phyloP scores from a whole-genome alignment of 495 filamentous ascomycete species.

The Xylaria intraflava region DNA sequence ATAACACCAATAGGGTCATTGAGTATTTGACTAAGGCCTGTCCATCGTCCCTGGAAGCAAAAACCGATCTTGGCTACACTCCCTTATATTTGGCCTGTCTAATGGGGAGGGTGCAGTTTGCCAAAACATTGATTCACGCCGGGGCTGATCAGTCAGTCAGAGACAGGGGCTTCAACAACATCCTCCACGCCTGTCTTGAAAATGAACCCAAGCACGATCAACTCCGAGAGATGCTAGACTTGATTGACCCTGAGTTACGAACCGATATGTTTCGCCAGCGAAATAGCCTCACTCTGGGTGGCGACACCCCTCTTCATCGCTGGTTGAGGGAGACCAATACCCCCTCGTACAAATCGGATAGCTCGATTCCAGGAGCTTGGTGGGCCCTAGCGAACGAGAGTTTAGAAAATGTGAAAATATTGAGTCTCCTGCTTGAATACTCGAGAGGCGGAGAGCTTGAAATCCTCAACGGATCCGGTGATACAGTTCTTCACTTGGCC shows the following conservation, averaged over 20 bases:
- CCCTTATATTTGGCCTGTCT: conserved; percentile 55
- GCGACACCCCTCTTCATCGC: conserved; percentile 35
- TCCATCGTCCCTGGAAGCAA: conserved; percentile 53
- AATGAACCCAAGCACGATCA: conserved; percentile 18
- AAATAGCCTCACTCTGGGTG: conserved; percentile 26
- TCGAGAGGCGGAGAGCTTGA: conserved; percentile 49
- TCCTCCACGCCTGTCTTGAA: conserved; percentile 51
- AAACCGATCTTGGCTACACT: conserved; percentile 48
- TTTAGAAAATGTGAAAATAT: conserved; percentile 17
- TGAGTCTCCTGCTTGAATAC: conserved; percentile 44
- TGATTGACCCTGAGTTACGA: conserved; percentile 47
- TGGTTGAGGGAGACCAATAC: conserved; percentile 27
- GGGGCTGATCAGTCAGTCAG: conserved; percentile 59
- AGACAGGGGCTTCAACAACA: conserved; percentile 48
- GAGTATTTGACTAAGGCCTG: conserved; percentile 53
- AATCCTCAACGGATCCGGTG: conserved; percentile 59
- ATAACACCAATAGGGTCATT: conserved; percentile 46
- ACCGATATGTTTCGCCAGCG: conserved; percentile 33
- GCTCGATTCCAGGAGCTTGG: neutral
- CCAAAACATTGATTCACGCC: conserved; percentile 52
- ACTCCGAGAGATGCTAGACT: conserved; percentile 40
- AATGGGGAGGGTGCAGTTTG: conserved; percentile 44
- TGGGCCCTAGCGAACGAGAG: conserved; percentile 2
- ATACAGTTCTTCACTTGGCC: conserved; percentile 56
- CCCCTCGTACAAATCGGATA: neutral